Conservation (phyloP, 768 basidiomycete species). For the Boletus pseudopeckii region DNA sequence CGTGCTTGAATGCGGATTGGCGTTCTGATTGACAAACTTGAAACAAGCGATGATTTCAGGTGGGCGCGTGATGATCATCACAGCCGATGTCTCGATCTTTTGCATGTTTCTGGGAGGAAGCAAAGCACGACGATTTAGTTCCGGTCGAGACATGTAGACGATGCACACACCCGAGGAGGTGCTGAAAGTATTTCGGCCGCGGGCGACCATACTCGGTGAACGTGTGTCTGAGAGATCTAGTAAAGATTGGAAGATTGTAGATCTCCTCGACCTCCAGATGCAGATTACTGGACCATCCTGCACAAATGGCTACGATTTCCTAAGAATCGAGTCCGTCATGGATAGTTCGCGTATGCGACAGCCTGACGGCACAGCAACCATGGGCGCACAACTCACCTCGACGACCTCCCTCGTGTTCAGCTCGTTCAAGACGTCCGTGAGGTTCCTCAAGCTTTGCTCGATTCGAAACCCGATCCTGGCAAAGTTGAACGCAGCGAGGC, state of each 20-base stretch:
- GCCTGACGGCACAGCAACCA: not conserved
- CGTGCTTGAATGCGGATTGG: not conserved
- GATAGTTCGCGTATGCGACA: not conserved
- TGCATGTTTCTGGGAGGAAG: constrained; percentile 23
- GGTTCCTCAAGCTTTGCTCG: constrained; percentile 5
- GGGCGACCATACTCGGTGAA: constrained; percentile 39
- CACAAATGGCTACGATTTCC: constrained; percentile 58
- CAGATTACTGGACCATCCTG: constrained; percentile 47
- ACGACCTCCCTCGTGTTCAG: constrained; percentile 23
- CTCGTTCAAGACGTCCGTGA: constrained; percentile 17
- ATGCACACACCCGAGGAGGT: constrained; percentile 24
- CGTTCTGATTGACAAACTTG: constrained; percentile 22
- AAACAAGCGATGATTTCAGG: constrained; percentile 65
- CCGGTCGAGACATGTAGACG: not conserved
- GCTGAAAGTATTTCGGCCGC: constrained; percentile 36
- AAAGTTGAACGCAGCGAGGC: constrained; percentile 65
- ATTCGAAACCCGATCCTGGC: constrained; percentile 46
- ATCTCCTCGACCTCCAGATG: constrained; percentile 62
- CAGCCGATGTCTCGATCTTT: constrained; percentile 23
- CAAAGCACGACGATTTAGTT: not conserved
- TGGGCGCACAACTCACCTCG: constrained; percentile 19
- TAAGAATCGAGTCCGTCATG: constrained; percentile 22
- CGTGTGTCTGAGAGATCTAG: constrained; percentile 34
- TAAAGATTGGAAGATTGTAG: constrained; percentile 46
- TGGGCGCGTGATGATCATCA: constrained; percentile 61